phyloP scores from a whole-genome alignment of 2,329 filamentous ascomycete species.

The Hymenoscyphus scutula region DNA sequence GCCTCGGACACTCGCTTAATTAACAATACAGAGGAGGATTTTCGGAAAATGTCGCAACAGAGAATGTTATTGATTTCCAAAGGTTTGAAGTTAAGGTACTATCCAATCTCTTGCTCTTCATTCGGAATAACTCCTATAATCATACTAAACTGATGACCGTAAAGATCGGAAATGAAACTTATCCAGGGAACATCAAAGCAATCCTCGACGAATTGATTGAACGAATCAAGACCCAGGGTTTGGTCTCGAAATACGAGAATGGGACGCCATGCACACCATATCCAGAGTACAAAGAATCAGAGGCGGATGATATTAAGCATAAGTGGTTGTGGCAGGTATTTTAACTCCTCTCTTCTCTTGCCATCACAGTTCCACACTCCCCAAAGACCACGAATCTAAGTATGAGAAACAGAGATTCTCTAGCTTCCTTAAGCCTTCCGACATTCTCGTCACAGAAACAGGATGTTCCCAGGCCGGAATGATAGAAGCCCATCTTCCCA shows the following conservation, averaged over 20 bases:
- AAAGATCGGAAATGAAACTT: background rate
- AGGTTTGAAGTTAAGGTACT: slow-evolving; percentile 29
- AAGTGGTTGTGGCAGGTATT: slow-evolving; percentile 5
- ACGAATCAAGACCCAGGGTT: background rate
- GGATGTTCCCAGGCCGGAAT: slow-evolving; percentile 55
- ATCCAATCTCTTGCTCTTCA: background rate
- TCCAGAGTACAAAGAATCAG: slow-evolving; percentile 22
- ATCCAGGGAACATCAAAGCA: background rate
- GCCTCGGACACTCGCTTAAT: background rate
- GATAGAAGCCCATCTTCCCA: slow-evolving; percentile 40
- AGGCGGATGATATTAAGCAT: background rate
- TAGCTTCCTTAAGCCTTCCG: slow-evolving; percentile 47
- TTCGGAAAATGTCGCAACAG: slow-evolving; percentile 28
- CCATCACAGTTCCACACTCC: background rate
- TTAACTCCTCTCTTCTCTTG: background rate
- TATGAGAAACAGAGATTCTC: slow-evolving; percentile 33
- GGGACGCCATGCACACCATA: background rate
- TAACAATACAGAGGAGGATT: slow-evolving; percentile 28
- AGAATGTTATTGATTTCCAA: slow-evolving; percentile 36
- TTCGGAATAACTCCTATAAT: too few species aligned
- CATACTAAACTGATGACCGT: background rate
- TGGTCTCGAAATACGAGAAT: background rate
- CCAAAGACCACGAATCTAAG: background rate
- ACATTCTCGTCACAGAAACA: slow-evolving; percentile 56
- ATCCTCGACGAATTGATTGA: background rate